These are phyloP conservation scores for Corrigiola litoralis DNA, from an alignment of 179 eudicot genomes.

Conservation along the genomic window DNA sequence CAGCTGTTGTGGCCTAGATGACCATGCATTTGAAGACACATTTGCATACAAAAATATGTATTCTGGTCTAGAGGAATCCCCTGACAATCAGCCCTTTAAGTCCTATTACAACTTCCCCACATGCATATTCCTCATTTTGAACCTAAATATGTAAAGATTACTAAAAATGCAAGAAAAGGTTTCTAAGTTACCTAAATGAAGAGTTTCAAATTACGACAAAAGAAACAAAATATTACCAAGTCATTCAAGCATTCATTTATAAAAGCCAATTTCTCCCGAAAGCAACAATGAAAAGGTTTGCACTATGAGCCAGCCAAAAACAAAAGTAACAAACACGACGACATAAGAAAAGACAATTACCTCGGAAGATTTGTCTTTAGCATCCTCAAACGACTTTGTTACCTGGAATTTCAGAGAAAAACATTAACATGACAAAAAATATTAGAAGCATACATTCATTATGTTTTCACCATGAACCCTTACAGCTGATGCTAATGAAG, in stretches of 20 bases:
- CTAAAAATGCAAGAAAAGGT: too few species aligned
- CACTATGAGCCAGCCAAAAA: background rate
- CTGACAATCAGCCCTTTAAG: too few species aligned
- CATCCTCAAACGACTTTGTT: conserved; percentile 40
- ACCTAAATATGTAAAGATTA: too few species aligned
- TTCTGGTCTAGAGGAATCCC: too few species aligned
- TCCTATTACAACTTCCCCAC: too few species aligned
- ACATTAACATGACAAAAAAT: background rate
- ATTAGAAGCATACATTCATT: background rate
- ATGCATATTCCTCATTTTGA: too few species aligned
- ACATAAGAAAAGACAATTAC: conserved; percentile 26
- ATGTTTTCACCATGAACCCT: conserved; percentile 14
- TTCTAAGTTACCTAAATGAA: too few species aligned
- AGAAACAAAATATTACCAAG: too few species aligned
- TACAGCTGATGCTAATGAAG: conserved; percentile 54
- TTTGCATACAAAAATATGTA: too few species aligned
- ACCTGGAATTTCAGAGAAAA: conserved; percentile 33
- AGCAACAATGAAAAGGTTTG: background rate
- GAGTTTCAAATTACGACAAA: too few species aligned
- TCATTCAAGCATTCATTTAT: background rate
- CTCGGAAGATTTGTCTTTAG: conserved; percentile 55
- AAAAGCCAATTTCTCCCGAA: background rate
- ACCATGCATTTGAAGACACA: too few species aligned
- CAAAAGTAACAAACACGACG: background rate
- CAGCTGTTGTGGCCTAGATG: too few species aligned